These are phyloP conservation scores for Colletotrichum graminicola DNA, from an alignment of 2,329 filamentous ascomycete species.

Conservation along the genomic window DNA sequence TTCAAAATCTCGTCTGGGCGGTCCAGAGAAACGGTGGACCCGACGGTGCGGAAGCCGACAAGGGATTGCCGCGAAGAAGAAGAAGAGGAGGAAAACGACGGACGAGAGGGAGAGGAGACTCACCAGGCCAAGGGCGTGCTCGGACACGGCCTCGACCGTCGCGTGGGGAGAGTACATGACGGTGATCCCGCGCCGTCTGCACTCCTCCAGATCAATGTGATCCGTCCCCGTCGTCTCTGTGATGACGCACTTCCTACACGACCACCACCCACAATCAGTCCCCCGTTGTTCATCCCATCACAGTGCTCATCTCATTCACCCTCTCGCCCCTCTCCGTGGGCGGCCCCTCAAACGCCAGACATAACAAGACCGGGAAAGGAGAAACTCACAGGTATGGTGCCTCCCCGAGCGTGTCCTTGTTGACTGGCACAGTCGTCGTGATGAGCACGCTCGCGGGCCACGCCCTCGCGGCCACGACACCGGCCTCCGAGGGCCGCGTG, in stretches of 20 bases:
- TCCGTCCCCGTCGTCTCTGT: slow-evolving; percentile 45
- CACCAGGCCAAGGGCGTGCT: slow-evolving; percentile 45
- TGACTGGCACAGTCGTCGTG: slow-evolving; percentile 44
- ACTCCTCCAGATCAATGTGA: slow-evolving; percentile 45
- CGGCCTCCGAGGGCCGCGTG: slow-evolving; percentile 30
- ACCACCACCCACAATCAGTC: neutral
- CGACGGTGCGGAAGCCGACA: neutral
- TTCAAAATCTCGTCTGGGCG: neutral
- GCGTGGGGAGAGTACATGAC: slow-evolving; percentile 44
- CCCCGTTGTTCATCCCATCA: neutral
- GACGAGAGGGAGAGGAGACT: neutral
- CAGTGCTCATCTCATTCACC: no score
- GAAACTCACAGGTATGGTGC: slow-evolving; percentile 44
- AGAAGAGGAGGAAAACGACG: no score
- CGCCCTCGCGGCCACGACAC: slow-evolving; percentile 39
- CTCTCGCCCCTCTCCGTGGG: neutral
- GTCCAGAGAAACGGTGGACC: neutral
- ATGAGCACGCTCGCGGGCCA: slow-evolving; percentile 47
- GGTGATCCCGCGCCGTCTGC: slow-evolving; percentile 42
- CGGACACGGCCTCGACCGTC: slow-evolving; percentile 44
- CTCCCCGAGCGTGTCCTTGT: slow-evolving; percentile 38
- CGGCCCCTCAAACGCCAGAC: neutral
- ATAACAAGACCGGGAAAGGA: neutral
- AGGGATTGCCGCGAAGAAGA: neutral
- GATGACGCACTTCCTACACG: slow-evolving; percentile 45